phyloP scores from a whole-genome alignment of 495 filamentous ascomycete species.

The Apodospora peruviana region DNA sequence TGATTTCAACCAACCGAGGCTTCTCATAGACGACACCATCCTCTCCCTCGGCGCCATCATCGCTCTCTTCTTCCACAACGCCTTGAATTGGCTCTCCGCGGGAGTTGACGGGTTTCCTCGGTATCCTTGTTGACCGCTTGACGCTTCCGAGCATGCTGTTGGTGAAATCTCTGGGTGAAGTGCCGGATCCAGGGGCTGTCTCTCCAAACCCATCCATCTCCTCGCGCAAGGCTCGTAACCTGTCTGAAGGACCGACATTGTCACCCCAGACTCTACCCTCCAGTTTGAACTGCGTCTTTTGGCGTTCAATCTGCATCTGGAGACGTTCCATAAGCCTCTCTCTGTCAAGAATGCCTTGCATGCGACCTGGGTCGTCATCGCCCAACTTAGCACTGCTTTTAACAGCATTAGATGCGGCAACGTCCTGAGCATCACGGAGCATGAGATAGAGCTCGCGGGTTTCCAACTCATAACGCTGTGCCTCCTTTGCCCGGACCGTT shows the following conservation, averaged over 20 bases:
- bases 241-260: constrained; percentile 76
- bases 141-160: constrained; percentile 64
- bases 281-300: constrained; percentile 97
- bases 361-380: constrained; percentile 63
- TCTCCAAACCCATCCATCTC: constrained; percentile 73
- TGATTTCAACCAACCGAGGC: constrained; percentile 61
- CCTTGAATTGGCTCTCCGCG: constrained; percentile 35
- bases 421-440: constrained; percentile 96
- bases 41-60: constrained; percentile 39
- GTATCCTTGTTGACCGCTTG: constrained; percentile 40
- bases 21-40: constrained; percentile 57
- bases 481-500: constrained; percentile 78
- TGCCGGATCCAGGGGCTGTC: constrained; percentile 19
- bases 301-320: constrained; percentile 89
- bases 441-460: constrained; percentile 96
- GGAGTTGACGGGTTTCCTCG: constrained; percentile 47
- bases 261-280: constrained; percentile 93
- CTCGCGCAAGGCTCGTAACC: constrained; percentile 85
- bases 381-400: constrained; percentile 56
- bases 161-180: constrained; percentile 32
- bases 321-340: constrained; percentile 87
- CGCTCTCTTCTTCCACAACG: constrained; percentile 32
- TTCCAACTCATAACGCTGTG: constrained; percentile 92
- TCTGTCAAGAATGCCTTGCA: constrained; percentile 89
- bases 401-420: constrained; percentile 79